phyloP scores from a whole-genome alignment of 805 yeast genomes.

The Cyberlindnera lachancei region DNA sequence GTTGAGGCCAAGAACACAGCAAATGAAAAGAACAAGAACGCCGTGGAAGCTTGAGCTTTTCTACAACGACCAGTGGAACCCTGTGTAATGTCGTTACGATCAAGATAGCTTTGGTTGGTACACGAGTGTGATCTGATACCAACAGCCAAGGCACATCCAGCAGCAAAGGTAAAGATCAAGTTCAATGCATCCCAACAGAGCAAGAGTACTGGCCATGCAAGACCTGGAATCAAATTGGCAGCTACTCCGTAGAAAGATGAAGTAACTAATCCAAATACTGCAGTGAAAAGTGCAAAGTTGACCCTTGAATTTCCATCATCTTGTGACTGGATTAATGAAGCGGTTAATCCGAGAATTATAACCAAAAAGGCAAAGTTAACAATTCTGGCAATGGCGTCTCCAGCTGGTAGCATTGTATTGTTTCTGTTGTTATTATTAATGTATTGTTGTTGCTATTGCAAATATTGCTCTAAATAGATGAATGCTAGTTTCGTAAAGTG shows the following conservation, averaged over 20 bases:
- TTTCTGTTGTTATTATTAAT: neutral
- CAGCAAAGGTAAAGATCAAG: conserved; percentile 87
- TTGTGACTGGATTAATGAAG: conserved; percentile 74
- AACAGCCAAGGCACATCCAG: conserved; percentile 90
- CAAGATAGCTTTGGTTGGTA: conserved; percentile 55
- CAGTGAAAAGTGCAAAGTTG: conserved; percentile 80
- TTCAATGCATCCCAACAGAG: conserved; percentile 78
- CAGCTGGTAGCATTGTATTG: conserved; percentile 36
- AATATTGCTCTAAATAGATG: too few relatives aligned
- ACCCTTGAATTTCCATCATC: conserved; percentile 61
- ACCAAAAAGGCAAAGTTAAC: conserved; percentile 70
- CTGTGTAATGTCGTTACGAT: conserved; percentile 61
- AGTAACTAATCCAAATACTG: conserved; percentile 78
- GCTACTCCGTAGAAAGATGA: conserved; percentile 71
- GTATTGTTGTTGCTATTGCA: too few relatives aligned
- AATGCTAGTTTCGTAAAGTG: too few relatives aligned
- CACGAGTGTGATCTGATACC: conserved; percentile 86
- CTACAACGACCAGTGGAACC: conserved; percentile 85
- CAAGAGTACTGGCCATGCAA: conserved; percentile 83
- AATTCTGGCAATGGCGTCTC: conserved; percentile 69
- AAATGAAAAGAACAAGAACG: conserved; percentile 81
- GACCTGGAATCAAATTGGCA: conserved; percentile 68
- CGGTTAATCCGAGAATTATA: conserved; percentile 80
- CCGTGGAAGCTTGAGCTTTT: conserved; percentile 81
- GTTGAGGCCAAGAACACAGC: conserved; percentile 63